Base-by-base conservation (phyloP, 2,329 filamentous ascomycete species). In the Xylaria hypoxylon region DNA sequence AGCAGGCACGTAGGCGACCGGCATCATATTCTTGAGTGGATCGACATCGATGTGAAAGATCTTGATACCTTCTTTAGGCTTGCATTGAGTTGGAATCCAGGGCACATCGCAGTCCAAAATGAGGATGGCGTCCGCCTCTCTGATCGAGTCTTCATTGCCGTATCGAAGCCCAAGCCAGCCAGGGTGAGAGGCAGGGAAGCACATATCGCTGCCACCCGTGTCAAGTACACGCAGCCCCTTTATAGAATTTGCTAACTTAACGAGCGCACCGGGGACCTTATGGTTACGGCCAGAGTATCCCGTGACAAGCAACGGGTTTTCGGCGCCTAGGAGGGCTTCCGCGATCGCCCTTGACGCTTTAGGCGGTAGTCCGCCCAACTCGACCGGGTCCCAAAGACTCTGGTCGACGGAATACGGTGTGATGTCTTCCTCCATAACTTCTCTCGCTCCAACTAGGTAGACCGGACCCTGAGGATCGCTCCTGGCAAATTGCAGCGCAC, bases 61-160 rank as follows among this genome's bases (percentile, higher is more conserved):
- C 68, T 81, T 83, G 22, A 85, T 85, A 17, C 84, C 81, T 2
- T 80, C 77, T 1, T 77, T 77, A 0, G 89, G 89, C 69, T 82
- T 83, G 77, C 86, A 89, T 17, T 89, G 88, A 0, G 93, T 96
- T n/a, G 90, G 89, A 62, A 97, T 94, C 93, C 94, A 97, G 0
- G 94, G 94, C 0, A 97, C 93, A 75, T 97, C 94, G 70, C 93
- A 96, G 78, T 97, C 92, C 26, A 97, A 76, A 2, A 97, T 90
- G 0, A 97, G 71, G 65, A 97, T 96, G 11, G 93, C 87, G 77
- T 97, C 95, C 0, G 94, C 93, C 0, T 88, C 88, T 65, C 84
- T 86, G 76, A 97, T 92, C 47, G 85, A 83, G 1, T 92, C 88
- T 58, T 97, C 91, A 2, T 87, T 84, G 2, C 93, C 93, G 72